Evolutionary conservation across 2,329 filamentous ascomycete genomes (phyloP), one percentile per base, ranked within the genome.

Genomic region (Blastomyces parvus): DNA sequence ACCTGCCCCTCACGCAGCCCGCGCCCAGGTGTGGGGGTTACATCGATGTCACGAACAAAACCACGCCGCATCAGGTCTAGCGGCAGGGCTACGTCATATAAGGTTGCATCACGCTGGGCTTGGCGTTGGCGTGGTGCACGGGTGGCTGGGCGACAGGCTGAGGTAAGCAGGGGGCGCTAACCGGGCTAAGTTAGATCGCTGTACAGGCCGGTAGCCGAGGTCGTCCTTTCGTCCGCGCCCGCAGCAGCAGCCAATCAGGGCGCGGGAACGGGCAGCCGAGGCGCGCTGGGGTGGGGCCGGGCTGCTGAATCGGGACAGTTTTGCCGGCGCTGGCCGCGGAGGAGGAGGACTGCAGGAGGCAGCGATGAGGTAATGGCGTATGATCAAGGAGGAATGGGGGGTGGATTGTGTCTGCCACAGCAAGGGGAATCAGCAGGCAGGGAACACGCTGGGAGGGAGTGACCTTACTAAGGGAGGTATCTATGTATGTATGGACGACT

Each of bases 81-180:
- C 17, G 19, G 14, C 33, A 17, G 53, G n/a, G 3, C 33, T 22
- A 57, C 53, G 33, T 57, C 53, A 57, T 57, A 57, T 38, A 57
- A 57, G 53, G 53, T 57, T 57, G 53, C 53, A 57, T 57, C 53
- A 57, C 14, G 17, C 14, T 1, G 30, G 53, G 53, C 56, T 44
- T 42, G 25, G 38, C 57, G 17, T 59, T 2, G n/a, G 40, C 22
- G 1, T 6, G n/a, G n/a, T n/a, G n/a, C n/a, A n/a, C n/a, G 9
- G 42, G 9, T 5, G 56, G n/a, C 0, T 38, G 27, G 30, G 56
- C 11, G 9, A 0, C 1, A n/a, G 4, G 42, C 27, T 44, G 59
- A 48, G 3, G n/a, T 36, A 19, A 44, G 56, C 38, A 44, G 1
- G 1, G 9, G n/a, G n/a, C n/a, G n/a, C n/a, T n/a, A n/a, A n/a